Conservation (phyloP, 495 filamentous ascomycete genomes). For the Neurospora pannonica region DNA sequence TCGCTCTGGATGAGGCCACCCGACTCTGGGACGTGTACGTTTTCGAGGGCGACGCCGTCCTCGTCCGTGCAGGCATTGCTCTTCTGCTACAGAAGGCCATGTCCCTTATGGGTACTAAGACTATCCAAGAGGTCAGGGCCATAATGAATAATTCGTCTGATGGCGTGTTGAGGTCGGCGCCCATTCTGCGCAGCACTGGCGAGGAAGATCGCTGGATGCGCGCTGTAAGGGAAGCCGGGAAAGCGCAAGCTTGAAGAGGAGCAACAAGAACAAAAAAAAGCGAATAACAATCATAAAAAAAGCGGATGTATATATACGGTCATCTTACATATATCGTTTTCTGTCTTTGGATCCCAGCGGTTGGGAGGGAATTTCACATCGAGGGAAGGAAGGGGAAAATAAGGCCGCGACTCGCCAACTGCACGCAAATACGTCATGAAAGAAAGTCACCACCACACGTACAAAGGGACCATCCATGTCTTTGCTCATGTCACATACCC, state of each 20-base stretch:
- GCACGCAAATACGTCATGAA: conserved; percentile 6
- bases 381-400: not conserved
- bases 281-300: not conserved
- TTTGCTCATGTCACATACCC: not conserved
- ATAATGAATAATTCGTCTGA: conserved; percentile 12
- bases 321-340: not conserved
- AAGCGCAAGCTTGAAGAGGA: conserved; percentile 3
- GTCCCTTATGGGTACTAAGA: conserved; percentile 27
- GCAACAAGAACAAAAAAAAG: not conserved
- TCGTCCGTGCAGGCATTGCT: conserved; percentile 72
- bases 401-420: not conserved
- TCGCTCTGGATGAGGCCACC: conserved; percentile 60
- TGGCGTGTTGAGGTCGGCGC: conserved; percentile 1
- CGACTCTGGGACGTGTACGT: conserved; percentile 91
- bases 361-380: not conserved
- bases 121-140: conserved; percentile 20
- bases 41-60: conserved; percentile 79
- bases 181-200: conserved; percentile 14
- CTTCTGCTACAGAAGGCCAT: conserved; percentile 45
- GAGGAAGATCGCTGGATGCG: conserved; percentile 30
- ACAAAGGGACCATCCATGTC: not conserved
- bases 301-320: not conserved
- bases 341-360: not conserved
- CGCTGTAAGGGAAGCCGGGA: conserved; percentile 25
- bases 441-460: not conserved